Percentiles rank a stretch among this genome's conserved stretches.
These are phyloP conservation scores for Suillus sp. DNA, from an alignment of 768 basidiomycete species.

Conservation along the genomic window DNA sequence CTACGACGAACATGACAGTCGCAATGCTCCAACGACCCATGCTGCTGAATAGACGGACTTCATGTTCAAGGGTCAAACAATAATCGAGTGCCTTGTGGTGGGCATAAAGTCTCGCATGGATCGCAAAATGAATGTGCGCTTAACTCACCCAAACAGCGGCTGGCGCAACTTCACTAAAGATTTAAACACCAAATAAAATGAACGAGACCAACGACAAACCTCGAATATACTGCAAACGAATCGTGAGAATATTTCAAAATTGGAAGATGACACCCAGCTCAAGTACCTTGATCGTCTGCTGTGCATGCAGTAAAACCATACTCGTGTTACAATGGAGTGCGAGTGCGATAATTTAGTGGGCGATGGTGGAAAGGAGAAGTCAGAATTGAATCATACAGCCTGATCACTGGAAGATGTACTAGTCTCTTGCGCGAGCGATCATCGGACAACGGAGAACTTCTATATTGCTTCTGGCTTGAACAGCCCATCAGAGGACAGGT, in stretches of 20 bases:
- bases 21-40: slow-evolving; percentile 11
- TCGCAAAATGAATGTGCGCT: not conserved
- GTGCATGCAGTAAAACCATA: slow-evolving; percentile 11
- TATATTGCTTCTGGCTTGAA: too few species aligned
- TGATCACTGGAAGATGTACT: too few species aligned
- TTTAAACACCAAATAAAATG: too few species aligned
- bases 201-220: slow-evolving; percentile 7
- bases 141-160: slow-evolving; percentile 12
- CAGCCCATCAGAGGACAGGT: too few species aligned
- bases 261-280: too few species aligned
- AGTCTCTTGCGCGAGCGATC: too few species aligned
- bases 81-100: slow-evolving; percentile 12
- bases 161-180: slow-evolving; percentile 10
- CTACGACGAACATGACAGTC: slow-evolving; percentile 14
- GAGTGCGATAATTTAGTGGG: too few species aligned
- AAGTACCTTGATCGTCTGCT: slow-evolving; percentile 14
- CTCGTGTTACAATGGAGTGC: too few species aligned
- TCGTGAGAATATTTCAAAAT: not conserved
- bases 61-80: slow-evolving; percentile 14
- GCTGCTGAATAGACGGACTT: slow-evolving; percentile 13
- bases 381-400: too few species aligned
- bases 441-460: too few species aligned
- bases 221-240: slow-evolving; percentile 11
- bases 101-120: not conserved
- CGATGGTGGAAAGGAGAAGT: too few species aligned